Evolutionary conservation across 805 yeast species (phyloP), one percentile per base, ranked within the genome.

Genomic region (Candida hispaniensis): DNA sequence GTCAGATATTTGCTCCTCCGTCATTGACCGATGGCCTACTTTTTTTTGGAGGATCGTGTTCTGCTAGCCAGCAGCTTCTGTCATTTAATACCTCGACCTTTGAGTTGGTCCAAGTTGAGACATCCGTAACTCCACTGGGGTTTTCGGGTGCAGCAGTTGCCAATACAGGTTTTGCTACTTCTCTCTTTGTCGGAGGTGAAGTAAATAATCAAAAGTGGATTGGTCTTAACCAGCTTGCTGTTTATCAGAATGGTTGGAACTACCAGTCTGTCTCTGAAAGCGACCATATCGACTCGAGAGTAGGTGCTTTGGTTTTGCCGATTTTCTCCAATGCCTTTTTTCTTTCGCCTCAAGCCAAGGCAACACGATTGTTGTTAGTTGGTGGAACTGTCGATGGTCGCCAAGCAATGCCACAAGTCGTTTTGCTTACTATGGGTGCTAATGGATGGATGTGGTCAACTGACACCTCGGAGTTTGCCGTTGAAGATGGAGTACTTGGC

Each of bases 361-460:
- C 36, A 2, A 22, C 16, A 7, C 14, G 36, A 17, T 27, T 28
- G 3, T 23, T 32, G 2, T 18, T 32, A 17, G 18, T 32, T 8
- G 36, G 36, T 6, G 36, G 36, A 2, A 24, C 20, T 12, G 36
- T 32, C 5, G 36, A 32, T 12, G 36, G 36, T 12, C 17, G 36
- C 7, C 9, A 13, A 0, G 36, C 36, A 4, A 8, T 17, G 9
- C 36, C 36, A 14, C 24, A 17, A n/a, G 16, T 28, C 4, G 36
- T 28, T 2, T 27, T 32, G 5, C 14, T 32, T 3, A 23, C 23
- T 13, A 23, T 32, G 17, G 17, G 20, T 8, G 22, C 17, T 9
- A 6, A 9, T 13, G 36, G 36, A 17, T 32, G 36, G 36, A 18
- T 18, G 5, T 32, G 24, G 28, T 22, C 23, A n/a, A 25, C 22